Evolutionary conservation across 1,284 basidiomycete genomes (phyloP).

Genomic region (Irpex sp.): DNA sequence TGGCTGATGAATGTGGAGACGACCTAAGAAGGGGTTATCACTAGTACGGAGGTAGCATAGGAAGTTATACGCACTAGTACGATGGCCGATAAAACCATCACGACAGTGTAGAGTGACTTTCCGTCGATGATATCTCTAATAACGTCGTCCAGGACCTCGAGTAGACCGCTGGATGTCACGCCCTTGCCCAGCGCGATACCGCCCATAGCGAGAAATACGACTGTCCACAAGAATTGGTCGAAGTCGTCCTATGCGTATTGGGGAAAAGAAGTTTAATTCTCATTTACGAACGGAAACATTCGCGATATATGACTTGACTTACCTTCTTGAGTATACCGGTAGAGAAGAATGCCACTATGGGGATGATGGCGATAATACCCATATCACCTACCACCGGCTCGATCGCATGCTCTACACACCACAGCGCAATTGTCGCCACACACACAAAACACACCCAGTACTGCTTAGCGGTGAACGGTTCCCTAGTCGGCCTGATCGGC

Average conservation of each 20-base stretch:
- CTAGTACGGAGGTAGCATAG: neutral
- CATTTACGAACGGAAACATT: neutral
- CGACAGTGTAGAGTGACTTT: constrained; percentile 75
- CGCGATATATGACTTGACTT: constrained; percentile 14
- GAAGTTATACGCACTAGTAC: constrained; percentile 68
- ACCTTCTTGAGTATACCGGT: constrained; percentile 95
- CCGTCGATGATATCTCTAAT: constrained; percentile 74
- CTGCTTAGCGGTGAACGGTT: constrained; percentile 81
- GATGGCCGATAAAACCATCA: constrained; percentile 79
- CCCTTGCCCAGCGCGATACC: constrained; percentile 96
- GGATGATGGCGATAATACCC: constrained; percentile 95
- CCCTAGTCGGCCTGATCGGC: constrained; percentile 77
- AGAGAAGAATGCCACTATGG: constrained; percentile 92
- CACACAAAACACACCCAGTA: constrained; percentile 90
- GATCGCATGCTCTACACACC: constrained; percentile 88
- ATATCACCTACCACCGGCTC: constrained; percentile 88
- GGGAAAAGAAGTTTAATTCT: too few species aligned
- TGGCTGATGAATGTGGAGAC: constrained; percentile 93
- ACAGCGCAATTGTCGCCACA: constrained; percentile 83
- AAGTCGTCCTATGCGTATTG: constrained; percentile 74
- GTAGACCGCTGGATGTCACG: constrained; percentile 85
- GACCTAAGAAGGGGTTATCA: constrained; percentile 43
- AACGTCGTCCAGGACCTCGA: constrained; percentile 71
- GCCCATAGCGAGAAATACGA: constrained; percentile 97
- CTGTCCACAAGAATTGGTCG: constrained; percentile 92